These are phyloP conservation scores for Podospora sp. DNA, from an alignment of 495 filamentous ascomycete genomes.

Conservation along the genomic window DNA sequence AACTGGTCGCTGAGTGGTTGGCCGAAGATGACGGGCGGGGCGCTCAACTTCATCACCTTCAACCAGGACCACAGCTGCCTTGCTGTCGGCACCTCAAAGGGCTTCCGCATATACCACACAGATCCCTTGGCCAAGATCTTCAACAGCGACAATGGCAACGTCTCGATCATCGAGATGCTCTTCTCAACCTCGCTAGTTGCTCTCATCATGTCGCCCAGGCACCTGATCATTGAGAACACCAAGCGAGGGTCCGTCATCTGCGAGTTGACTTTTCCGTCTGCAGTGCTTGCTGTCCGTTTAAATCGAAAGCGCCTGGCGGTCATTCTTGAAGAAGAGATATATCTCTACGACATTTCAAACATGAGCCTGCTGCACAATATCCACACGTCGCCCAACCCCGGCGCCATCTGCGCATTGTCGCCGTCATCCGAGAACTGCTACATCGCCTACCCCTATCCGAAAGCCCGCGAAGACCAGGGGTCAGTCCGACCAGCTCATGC, in stretches of 20 bases:
- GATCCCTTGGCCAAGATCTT: conserved; percentile 94
- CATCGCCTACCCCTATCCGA: conserved; percentile 91
- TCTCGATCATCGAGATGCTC: conserved; percentile 95
- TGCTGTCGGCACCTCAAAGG: conserved; percentile 88
- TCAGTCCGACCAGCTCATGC: conserved; percentile 78
- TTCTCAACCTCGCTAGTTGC: conserved; percentile 99
- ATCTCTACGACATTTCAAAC: conserved; percentile 96
- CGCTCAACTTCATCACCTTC: conserved; percentile 97
- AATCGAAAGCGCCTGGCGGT: conserved; percentile 94
- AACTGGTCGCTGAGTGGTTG: not conserved
- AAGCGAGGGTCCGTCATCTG: conserved; percentile 97
- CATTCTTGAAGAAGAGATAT: conserved; percentile 91
- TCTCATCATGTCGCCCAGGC: conserved; percentile 82
- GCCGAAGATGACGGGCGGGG: conserved; percentile 52
- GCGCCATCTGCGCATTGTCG: conserved; percentile 87
- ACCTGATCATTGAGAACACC: conserved; percentile 93
- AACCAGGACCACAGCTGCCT: conserved; percentile 98
- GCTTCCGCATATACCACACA: conserved; percentile 93
- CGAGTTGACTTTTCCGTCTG: conserved; percentile 95
- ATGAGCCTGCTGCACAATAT: conserved; percentile 93
- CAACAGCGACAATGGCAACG: conserved; percentile 88
- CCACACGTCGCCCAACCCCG: conserved; percentile 88
- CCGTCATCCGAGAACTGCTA: conserved; percentile 95
- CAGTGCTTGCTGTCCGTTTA: conserved; percentile 86
- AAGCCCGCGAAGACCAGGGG: conserved; percentile 58